A percentile compares a stretch with the other conserved stretches of the same genome.
Conservation (phyloP, 257 asterid species). For the Plantago major region DNA sequence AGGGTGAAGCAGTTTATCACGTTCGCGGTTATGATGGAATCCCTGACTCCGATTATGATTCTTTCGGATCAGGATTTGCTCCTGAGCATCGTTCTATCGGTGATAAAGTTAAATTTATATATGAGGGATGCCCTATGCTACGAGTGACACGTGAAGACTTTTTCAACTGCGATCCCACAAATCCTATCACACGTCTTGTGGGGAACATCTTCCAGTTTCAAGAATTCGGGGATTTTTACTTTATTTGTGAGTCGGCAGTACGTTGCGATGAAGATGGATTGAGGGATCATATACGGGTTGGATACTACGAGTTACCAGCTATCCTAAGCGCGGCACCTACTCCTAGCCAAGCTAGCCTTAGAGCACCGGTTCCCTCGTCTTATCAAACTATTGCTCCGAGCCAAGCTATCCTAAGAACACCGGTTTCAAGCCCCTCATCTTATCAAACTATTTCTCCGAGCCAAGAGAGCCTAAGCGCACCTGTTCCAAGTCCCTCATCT, state of each 20-base stretch:
- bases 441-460: no score
- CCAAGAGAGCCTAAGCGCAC: no score
- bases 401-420: no score
- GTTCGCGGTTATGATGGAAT: no score
- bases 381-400: no score
- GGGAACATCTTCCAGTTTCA: background rate
- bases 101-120: background rate
- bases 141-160: background rate
- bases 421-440: no score
- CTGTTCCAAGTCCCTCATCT: no score
- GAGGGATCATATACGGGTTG: background rate
- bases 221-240: background rate
- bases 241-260: background rate
- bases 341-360: background rate
- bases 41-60: background rate
- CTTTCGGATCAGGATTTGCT: background rate
- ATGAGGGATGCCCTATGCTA: background rate
- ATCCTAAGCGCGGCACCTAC: background rate
- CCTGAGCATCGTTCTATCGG: background rate
- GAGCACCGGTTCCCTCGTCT: no score
- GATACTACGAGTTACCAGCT: background rate
- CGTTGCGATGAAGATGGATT: background rate
- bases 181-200: background rate
- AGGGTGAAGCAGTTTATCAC: no score
- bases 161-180: background rate